Evolutionary conservation across 768 basidiomycete genomes (phyloP).

Genomic region (Melanogaster broomeanus): DNA sequence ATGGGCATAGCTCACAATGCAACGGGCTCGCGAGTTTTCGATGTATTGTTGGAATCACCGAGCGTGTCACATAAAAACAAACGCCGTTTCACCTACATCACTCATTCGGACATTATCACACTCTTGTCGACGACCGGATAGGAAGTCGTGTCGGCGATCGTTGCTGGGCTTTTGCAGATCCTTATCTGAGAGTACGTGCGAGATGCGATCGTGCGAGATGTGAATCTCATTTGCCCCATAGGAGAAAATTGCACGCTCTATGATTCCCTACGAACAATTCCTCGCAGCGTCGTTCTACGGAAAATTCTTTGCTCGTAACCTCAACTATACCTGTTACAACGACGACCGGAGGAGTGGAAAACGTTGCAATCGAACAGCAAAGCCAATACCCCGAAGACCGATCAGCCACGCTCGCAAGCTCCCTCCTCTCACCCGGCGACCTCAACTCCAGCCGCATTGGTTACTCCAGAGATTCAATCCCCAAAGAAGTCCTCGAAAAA

Average conservation of each 20-base stretch:
- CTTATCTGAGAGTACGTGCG: conserved; percentile 77
- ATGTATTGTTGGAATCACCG: conserved; percentile 70
- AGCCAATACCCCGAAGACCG: conserved; percentile 11
- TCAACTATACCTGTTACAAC: conserved; percentile 78
- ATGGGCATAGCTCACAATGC: conserved; percentile 62
- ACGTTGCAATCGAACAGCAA: conserved; percentile 55
- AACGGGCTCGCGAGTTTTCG: conserved; percentile 77
- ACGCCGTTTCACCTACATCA: conserved; percentile 66
- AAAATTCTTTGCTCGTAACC: conserved; percentile 79
- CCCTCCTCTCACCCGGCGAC: neutral
- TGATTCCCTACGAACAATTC: conserved; percentile 68
- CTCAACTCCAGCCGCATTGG: neutral
- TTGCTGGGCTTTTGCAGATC: conserved; percentile 91
- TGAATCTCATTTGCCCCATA: conserved; percentile 31
- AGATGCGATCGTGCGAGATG: neutral
- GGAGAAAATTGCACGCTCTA: conserved; percentile 90
- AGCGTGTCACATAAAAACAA: conserved; percentile 65
- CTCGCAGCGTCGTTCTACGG: conserved; percentile 83
- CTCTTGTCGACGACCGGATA: conserved; percentile 84
- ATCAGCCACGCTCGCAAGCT: conserved; percentile 20
- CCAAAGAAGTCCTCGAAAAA: conserved; percentile 47
- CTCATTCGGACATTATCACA: conserved; percentile 80
- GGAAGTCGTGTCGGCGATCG: conserved; percentile 89
- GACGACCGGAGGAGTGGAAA: conserved; percentile 85
- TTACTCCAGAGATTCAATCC: neutral